These are phyloP conservation scores for Sclerotinia glacialis DNA, from an alignment of 2,329 filamentous ascomycete species.

Conservation along the genomic window DNA sequence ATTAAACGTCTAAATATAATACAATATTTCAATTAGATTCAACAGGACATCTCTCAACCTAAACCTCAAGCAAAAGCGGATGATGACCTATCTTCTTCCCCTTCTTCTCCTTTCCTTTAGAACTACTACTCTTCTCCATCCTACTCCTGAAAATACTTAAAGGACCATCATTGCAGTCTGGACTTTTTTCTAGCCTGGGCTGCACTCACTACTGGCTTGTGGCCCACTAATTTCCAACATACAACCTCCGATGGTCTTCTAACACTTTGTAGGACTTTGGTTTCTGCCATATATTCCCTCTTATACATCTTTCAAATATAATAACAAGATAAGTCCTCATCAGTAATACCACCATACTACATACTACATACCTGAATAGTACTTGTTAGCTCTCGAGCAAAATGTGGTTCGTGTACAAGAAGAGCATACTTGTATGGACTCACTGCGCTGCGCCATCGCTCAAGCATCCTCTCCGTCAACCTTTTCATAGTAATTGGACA, in stretches of 20 bases:
- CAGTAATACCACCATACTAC: no score
- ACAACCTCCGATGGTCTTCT: no score
- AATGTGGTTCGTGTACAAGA: neutral
- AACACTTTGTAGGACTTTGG: no score
- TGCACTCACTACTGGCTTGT: no score
- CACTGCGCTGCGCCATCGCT: neutral
- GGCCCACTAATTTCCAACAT: no score
- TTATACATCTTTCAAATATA: no score
- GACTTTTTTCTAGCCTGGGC: no score
- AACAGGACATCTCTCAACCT: neutral
- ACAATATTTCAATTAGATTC: no score
- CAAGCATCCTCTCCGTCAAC: neutral
- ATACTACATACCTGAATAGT: neutral
- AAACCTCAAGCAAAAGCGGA: conserved; percentile 16
- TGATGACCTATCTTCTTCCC: conserved; percentile 21
- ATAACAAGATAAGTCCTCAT: no score
- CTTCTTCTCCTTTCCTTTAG: conserved; percentile 12
- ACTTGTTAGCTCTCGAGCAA: neutral
- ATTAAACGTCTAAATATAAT: no score
- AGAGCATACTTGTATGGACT: neutral
- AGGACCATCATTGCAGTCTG: no score
- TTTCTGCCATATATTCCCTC: no score
- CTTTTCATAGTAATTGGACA: neutral
- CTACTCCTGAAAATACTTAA: conserved; percentile 9
- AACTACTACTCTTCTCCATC: conserved; percentile 17